Evolutionary conservation across 805 yeast genomes (phyloP).

Genomic region (Saturnispora kantuleensis): DNA sequence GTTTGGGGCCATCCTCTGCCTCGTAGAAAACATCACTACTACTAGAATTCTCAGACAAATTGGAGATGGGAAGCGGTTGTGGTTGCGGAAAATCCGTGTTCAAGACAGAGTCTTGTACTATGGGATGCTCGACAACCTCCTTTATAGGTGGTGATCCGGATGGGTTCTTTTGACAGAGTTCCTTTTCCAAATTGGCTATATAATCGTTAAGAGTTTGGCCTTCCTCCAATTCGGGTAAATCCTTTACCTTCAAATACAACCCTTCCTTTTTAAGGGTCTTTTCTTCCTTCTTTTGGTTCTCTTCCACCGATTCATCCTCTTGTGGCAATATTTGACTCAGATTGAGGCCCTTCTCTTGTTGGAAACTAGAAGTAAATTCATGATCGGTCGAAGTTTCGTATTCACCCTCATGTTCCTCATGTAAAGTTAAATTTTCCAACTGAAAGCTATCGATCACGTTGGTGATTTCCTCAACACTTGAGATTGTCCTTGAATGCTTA

Average conservation of each 20-base stretch:
- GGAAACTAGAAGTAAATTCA: not conserved
- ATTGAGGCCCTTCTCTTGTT: not conserved
- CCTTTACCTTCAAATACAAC: constrained; percentile 6
- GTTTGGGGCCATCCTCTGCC: constrained; percentile 1
- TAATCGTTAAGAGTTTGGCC: constrained; percentile 8
- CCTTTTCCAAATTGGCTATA: constrained; percentile 8
- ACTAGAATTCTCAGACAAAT: not conserved
- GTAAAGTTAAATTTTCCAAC: not conserved
- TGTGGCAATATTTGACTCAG: not conserved
- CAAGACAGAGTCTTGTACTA: too few relatives aligned
- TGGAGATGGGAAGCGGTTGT: not conserved
- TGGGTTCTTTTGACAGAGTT: not conserved
- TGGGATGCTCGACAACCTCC: too few relatives aligned
- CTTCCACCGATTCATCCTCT: too few relatives aligned
- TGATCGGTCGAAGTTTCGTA: not conserved
- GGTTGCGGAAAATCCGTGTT: not conserved
- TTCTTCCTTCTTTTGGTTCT: too few relatives aligned
- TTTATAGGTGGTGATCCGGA: not conserved
- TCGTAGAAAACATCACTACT: constrained; percentile 4
- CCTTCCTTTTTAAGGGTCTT: not conserved
- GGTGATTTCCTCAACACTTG: constrained; percentile 14
- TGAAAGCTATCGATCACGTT: constrained; percentile 11
- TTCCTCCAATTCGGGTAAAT: constrained; percentile 9
- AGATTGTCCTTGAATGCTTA: constrained; percentile 13
- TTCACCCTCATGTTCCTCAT: constrained; percentile 1